Base-by-base conservation (phyloP, 1,284 basidiomycete genomes). In the Irpex lacteus region DNA sequence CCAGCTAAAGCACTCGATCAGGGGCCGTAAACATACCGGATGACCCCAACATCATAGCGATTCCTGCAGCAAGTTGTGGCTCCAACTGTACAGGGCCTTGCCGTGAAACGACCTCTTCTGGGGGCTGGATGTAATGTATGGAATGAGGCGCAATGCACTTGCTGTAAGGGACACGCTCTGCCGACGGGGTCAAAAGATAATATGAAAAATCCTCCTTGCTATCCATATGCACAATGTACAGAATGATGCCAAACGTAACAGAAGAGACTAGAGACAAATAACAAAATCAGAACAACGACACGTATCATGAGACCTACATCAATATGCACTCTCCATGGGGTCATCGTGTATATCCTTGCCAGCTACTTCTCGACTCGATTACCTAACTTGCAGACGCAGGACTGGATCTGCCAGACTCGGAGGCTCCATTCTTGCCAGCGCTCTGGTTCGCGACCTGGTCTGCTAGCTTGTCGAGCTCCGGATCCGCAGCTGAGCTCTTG, bases 391-490 rank as follows among this genome's bases (percentile, higher is more conserved):
- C 34, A 44, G 60, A 18, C 11, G 64, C 26, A 8, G 63, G 62
- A 26, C 57, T 34, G 36, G 62, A 55, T 9, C 61, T 47, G 21
- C 60, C 64, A 5, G 64, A 61, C 40, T 64, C 65, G 15, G 50
- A 40, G 8, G 62, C 36, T 55, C 63, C 60, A 53, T 60, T 64
- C 63, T 75, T 73, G n/a, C 73, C 70, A 44, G 70, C 71, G 64
- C 69, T 70, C 60, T 70, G 68, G 55, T 70, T 73, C 2, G 70
- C 74, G 8, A 78, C 70, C 38, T 73, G 71, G 52, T 78, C 73
- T 13, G 75, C 76, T 60, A 78, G 70, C 69, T 75, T 73, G 63
- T 74, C 70, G 56, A 75, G 71, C 65, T 78, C 76, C 18, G 70
- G 67, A 58, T 77, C 76, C 57, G 70, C 69, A 58, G 66, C 4